phyloP scores from a whole-genome alignment of 805 yeast species.

The Nakazawaea siamensis region DNA sequence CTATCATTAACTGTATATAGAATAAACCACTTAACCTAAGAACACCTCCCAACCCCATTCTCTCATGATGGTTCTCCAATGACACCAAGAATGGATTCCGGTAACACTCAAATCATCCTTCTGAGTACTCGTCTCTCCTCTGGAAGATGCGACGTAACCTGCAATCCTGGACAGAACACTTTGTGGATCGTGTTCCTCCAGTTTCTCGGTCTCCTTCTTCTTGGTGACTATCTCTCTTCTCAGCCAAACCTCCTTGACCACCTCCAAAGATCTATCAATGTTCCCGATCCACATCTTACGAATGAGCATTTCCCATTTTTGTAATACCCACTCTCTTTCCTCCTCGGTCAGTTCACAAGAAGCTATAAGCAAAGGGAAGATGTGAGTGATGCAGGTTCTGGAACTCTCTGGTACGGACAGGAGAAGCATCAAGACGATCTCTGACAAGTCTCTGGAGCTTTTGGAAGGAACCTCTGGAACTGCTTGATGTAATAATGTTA shows the following conservation, averaged over 20 bases:
- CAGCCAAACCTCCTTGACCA: conserved; percentile 65
- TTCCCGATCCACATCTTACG: conserved; percentile 58
- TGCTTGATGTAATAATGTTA: conserved; percentile 58
- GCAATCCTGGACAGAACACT: conserved; percentile 24
- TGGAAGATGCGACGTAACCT: conserved; percentile 32
- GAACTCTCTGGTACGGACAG: conserved; percentile 58
- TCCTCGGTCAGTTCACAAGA: conserved; percentile 59
- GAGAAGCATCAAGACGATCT: conserved; percentile 47
- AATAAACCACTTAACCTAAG: conserved; percentile 29
- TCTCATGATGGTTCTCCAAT: conserved; percentile 64
- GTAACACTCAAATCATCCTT: conserved; percentile 27
- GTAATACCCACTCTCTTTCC: conserved; percentile 53
- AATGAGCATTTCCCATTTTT: conserved; percentile 47
- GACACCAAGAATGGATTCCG: conserved; percentile 42
- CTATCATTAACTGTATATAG: conserved; percentile 10
- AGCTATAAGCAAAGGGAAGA: conserved; percentile 56
- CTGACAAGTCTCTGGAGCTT: conserved; percentile 47
- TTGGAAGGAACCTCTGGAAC: conserved; percentile 60
- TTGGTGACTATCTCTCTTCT: conserved; percentile 38
- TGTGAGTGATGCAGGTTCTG: conserved; percentile 48
- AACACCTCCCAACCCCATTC: conserved; percentile 75
- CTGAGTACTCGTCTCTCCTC: conserved; percentile 20
- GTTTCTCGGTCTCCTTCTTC: conserved; percentile 14
- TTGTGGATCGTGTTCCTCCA: conserved; percentile 7
- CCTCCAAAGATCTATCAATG: conserved; percentile 57